Percentiles rank a stretch among this genome's conserved stretches.
These are phyloP conservation scores for Alternaria panax DNA, from an alignment of 2,329 filamentous ascomycete genomes.

Conservation along the genomic window DNA sequence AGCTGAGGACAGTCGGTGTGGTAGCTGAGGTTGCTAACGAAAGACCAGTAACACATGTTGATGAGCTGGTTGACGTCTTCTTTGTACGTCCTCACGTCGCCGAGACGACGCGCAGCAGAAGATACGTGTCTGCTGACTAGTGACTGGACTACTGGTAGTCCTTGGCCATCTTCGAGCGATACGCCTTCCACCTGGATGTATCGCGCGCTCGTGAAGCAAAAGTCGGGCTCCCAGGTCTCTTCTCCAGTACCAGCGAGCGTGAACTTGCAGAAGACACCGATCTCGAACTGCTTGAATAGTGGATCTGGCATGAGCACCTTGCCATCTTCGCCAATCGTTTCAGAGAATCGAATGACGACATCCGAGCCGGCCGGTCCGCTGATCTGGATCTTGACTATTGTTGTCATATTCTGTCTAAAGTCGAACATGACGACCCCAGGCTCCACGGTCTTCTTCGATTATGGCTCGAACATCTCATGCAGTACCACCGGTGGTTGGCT, in stretches of 20 bases:
- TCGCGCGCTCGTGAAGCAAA: neutral
- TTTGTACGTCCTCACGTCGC: slow-evolving; percentile 52
- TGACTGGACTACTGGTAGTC: slow-evolving; percentile 47
- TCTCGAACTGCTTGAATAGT: slow-evolving; percentile 50
- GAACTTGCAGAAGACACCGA: slow-evolving; percentile 52
- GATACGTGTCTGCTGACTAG: slow-evolving; percentile 51
- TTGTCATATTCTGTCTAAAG: slow-evolving; percentile 46
- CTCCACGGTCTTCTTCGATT: slow-evolving; percentile 23
- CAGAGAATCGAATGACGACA: slow-evolving; percentile 42
- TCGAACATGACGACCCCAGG: slow-evolving; percentile 40
- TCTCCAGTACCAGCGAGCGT: slow-evolving; percentile 40
- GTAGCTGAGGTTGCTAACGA: slow-evolving; percentile 49
- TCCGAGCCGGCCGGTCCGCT: slow-evolving; percentile 39
- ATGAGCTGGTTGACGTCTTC: neutral
- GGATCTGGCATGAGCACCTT: slow-evolving; percentile 54
- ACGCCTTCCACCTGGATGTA: neutral
- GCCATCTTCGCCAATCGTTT: slow-evolving; percentile 41
- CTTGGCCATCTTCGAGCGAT: neutral
- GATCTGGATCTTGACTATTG: slow-evolving; percentile 40
- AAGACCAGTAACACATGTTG: slow-evolving; percentile 46
- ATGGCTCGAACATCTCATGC: slow-evolving; percentile 49
- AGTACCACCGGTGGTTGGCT: slow-evolving; percentile 51
- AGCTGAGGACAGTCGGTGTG: slow-evolving; percentile 53
- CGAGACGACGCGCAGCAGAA: slow-evolving; percentile 49
- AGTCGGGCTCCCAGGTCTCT: neutral